Base-by-base conservation (phyloP, 352 stramenopile genomes). In the Globisporangium ultimum region DNA sequence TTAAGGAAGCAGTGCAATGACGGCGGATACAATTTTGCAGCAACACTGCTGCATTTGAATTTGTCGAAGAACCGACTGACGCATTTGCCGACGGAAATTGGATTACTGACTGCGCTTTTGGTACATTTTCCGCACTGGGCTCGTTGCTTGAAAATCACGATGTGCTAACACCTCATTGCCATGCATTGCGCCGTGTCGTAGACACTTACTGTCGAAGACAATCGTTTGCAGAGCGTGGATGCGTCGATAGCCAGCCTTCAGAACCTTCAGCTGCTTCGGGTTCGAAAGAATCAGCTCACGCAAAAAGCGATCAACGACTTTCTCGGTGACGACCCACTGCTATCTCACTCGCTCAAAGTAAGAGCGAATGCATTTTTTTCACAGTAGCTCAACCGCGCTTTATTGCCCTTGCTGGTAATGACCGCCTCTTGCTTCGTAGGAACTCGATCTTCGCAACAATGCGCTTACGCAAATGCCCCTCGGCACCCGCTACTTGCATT, bases 401-500 rank as follows among this genome's bases (percentile, higher is more conserved):
- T 28, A 5, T 28, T 28, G 24, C 24, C 24, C 24, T 14, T 48
- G 43, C 20, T 11, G 20, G 11, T 14, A 12, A 14, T 36, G 28
- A 48, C 43, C 10, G 20, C 17, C 11, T 48, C 43, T n/a, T n/a
- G 40, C 12, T 18, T 5, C 40, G 17, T 67, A 88, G 72, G 81
- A 91, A 53, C 62, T 95, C 11, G 83, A 95, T 68, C 46, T 96
- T 9, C 73, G 82, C 28, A 88, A 78, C 67, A 96, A 96, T 38
- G 42, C 51, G 10, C 60, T 94, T 14, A 60, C 63, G 2, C 22
- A 63, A 8, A 66, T 94, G 55, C 78, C 83, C 2, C 13, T 55
- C 3, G 43, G 67, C 11, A 66, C 91, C 32, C 58, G 58, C 11
- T 55, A 76, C 0, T 55, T 91, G 5, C 36, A 50, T 17, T 62